Percentiles rank a stretch among this genome's conserved stretches.
Conservation (phyloP, 2,329 filamentous ascomycete genomes). For the Onygena corvina region DNA sequence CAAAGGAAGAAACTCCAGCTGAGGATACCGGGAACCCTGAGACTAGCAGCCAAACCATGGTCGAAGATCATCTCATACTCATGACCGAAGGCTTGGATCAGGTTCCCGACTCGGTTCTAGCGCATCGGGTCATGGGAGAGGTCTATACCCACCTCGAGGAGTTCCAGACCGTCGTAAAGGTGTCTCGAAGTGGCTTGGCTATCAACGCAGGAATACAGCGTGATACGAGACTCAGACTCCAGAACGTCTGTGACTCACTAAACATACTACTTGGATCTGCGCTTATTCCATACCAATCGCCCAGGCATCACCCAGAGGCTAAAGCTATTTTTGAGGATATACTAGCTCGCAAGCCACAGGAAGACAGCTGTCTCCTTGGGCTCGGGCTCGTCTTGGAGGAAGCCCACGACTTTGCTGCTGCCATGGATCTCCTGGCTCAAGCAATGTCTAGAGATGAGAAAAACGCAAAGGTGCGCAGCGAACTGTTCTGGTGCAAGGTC, state of each 20-base stretch:
- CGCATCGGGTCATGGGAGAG: constrained; percentile 69
- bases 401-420: constrained; percentile 73
- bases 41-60: constrained; percentile 42
- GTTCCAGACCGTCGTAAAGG: constrained; percentile 66
- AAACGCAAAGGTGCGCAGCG: constrained; percentile 69
- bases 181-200: constrained; percentile 60
- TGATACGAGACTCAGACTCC: constrained; percentile 57
- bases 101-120: constrained; percentile 59
- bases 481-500: constrained; percentile 86
- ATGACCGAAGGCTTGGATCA: constrained; percentile 61
- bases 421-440: constrained; percentile 65
- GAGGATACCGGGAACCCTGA: constrained; percentile 23
- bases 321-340: constrained; percentile 75
- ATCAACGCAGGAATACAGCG: constrained; percentile 48
- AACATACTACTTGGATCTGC: constrained; percentile 73
- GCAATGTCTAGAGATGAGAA: constrained; percentile 59
- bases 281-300: constrained; percentile 78
- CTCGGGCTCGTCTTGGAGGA: constrained; percentile 87
- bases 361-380: constrained; percentile 72
- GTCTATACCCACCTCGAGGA: constrained; percentile 80
- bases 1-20: constrained; percentile 33
- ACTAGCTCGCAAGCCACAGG: constrained; percentile 59
- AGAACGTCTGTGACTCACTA: constrained; percentile 60
- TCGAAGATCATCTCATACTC: constrained; percentile 67
- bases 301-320: constrained; percentile 78